Base-by-base conservation (phyloP, 371 early-diverging fungal genomes). In the Dipsacomyces acuminosporus region DNA sequence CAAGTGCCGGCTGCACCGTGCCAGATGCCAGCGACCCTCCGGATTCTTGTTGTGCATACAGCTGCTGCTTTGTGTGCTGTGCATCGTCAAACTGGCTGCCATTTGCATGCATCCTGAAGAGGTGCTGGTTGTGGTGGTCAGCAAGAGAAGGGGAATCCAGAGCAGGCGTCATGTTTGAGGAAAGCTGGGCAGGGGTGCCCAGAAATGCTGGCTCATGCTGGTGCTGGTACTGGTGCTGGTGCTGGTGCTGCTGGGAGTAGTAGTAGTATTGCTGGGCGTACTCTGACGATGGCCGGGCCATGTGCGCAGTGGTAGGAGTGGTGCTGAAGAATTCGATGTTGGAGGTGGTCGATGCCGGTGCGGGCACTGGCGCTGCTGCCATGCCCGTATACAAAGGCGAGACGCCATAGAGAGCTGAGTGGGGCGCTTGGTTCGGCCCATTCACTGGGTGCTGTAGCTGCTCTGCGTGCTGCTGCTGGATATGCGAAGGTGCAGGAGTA, bases 391-490 rank as follows among this genome's bases (percentile, higher is more conserved):
- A 59, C 17, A 53, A 36, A 1, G 70, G 56, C 34, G 64, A 59
- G 9, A 54, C 15, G 17, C 54, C 21, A 45, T 69, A 56, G 24
- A 69, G 54, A 7, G 64, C 64, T 4, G 69, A 63, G n/a, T 62
- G 69, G 1, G 55, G 45, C 22, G 48, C 36, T 42, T 50, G 17
- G 23, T 26, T 50, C 34, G 56, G 56, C 23, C 48, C 58, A 20
- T 36, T 35, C 38, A 43, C 9, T 5, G 17, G 53, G 17, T 52
- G 45, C 45, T 20, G 44, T 48, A 30, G 56, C 41, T 35, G 51
- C 9, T 34, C 41, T 23, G 34, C 34, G 34, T 34, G 60, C 18
- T 48, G 44, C 35, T 55, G 64, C 35, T 41, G 47, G 35, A 30
- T 45, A 8, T 53, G 45, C 50, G 46, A 56, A 17, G 38, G 38